Evolutionary conservation across 2,329 filamentous ascomycete species (phyloP), one percentile per base, ranked within the genome.

Genomic region (Xylariaceae sp.): DNA sequence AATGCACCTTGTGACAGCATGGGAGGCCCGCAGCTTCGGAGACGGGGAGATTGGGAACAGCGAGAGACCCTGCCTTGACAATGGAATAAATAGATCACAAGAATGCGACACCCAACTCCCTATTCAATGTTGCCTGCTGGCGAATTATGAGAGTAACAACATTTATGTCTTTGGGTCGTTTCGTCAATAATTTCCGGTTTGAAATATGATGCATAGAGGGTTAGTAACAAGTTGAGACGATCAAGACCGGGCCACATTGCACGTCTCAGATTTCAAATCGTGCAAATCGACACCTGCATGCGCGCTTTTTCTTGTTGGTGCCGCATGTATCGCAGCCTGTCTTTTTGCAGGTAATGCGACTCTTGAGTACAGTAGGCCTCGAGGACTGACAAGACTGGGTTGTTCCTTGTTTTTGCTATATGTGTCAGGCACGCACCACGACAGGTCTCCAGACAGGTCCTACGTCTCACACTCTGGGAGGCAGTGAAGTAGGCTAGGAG

Each of bases 251-350:
- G 51, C 50, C 45, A 52, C 44, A 45, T 48, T n/a, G 40, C 17
- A 18, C 47, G 49, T 54, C 49, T 52, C 49, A 52, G 49, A 54
- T 54, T 54, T 47, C 39, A 52, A 54, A 52, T 54, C 15, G 52
- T 10, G 45, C 12, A 32, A 49, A 51, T 53, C 42, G 45, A 53
- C 48, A 51, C 46, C 40, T 33, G 43, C 33, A 36, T 36, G 33
- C 33, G 43, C 32, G 45, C 45, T 41, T 47, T 33, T 27, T 35
- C 39, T n/a, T 31, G 51, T 30, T 47, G 49, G 47, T 45, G 39
- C 39, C 35, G 35, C 22, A 27, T 27, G 22, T 27, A 27, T 27
- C 22, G 22, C 22, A 5, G 22, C 22, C 7, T 27, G 22, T n/a
- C 22, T 27, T 27, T 27, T 5, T 39, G 47, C 47, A 39, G 39